Evolutionary conservation across 306 rosid genomes (phyloP), one percentile per base, ranked within the genome.

Genomic region (Styphnolobium japonicum): DNA sequence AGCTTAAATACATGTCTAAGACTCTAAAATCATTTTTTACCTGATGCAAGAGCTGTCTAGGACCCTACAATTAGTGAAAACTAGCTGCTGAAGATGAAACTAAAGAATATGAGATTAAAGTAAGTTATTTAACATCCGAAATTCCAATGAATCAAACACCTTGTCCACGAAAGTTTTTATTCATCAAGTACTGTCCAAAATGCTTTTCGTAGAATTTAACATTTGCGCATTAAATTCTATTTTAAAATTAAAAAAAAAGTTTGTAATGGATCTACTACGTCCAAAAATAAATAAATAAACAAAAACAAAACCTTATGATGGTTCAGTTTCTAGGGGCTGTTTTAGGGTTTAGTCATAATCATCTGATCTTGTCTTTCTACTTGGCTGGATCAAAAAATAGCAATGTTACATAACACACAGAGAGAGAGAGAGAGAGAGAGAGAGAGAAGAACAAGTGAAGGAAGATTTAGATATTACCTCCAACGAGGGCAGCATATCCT

Each of bases 401-500:
- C 2, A 69, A 11, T 42, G 8, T 33, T 21, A 10, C 7, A 67
- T 56, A 19, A 36, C 40, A n/a, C n/a, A n/a, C n/a, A n/a, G n/a
- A n/a, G n/a, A n/a, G n/a, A n/a, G 18, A 6, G 12, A n/a, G 68
- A 62, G 68, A 62, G 21, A 60, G n/a, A 71, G 55, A 61, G 21
- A 61, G 65, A 40, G 8, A 29, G 15, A 10, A 37, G 31, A 67
- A 12, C 14, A 31, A 37, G 4, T 2, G 16, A 14, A 4, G 1
- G 0, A 33, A 15, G 27, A 2, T 34, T 22, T 0, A 3, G 43
- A 3, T 0, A 22, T 48, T 70, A 95, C 99, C 99, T 93, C 96
- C 99, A 66, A 96, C 90, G 48, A 96, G 94, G 2, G 87, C 90
- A 85, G 98, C 99, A 83, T 93, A 96, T 66, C 86, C 98, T 19